These are phyloP conservation scores for Euryodendron excelsum DNA, from an alignment of 148 eudicot species.

Conservation along the genomic window DNA sequence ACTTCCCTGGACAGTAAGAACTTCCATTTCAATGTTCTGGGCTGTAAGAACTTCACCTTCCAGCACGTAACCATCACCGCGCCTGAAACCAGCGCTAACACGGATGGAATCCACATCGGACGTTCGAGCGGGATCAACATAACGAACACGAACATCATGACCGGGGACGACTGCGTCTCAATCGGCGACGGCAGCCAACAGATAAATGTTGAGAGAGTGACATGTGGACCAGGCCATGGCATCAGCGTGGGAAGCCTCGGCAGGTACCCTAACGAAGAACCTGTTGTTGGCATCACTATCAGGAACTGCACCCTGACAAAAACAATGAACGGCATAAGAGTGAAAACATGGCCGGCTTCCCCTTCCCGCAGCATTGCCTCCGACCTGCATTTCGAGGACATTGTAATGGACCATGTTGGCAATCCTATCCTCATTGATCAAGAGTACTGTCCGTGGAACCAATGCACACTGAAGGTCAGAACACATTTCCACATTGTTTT, in stretches of 20 bases:
- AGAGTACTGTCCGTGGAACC: constrained; percentile 51
- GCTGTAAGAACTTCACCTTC: constrained; percentile 26
- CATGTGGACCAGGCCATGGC: constrained; percentile 62
- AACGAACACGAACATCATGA: constrained; percentile 14
- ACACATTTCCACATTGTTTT: too few relatives aligned
- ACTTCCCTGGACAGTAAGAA: constrained; percentile 32
- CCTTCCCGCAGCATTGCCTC: constrained; percentile 6
- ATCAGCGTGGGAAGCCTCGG: constrained; percentile 59
- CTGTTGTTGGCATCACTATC: constrained; percentile 25
- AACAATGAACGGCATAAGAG: constrained; percentile 43
- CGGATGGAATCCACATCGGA: constrained; percentile 59
- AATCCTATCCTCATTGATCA: constrained; percentile 47
- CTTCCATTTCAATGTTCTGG: constrained; percentile 15
- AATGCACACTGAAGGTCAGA: background rate
- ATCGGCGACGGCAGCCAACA: constrained; percentile 47
- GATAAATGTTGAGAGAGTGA: constrained; percentile 27
- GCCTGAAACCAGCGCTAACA: constrained; percentile 33
- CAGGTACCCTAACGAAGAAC: constrained; percentile 28
- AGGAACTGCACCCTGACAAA: constrained; percentile 34
- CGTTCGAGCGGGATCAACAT: constrained; percentile 30
- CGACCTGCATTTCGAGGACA: constrained; percentile 41
- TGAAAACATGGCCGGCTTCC: constrained; percentile 50
- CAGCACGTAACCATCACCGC: constrained; percentile 22
- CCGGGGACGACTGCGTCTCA: constrained; percentile 60
- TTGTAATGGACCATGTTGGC: constrained; percentile 37